These are phyloP conservation scores for Ceratobasidium sp. DNA, from an alignment of 1,284 basidiomycete species.

Conservation along the genomic window DNA sequence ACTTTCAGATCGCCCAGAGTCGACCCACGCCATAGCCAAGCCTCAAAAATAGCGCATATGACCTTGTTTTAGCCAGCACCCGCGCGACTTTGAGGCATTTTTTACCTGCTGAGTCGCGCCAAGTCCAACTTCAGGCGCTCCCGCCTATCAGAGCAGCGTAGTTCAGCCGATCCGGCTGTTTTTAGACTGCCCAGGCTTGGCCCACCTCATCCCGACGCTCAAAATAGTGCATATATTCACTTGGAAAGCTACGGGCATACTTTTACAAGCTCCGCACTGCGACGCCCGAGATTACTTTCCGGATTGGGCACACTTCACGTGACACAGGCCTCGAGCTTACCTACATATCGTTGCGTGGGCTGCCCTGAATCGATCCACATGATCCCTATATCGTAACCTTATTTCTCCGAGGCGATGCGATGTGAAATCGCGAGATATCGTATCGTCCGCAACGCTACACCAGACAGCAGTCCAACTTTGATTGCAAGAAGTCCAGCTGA, in stretches of 20 bases:
- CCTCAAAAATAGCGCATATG: neutral
- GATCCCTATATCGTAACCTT: too few species aligned
- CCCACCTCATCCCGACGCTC: neutral
- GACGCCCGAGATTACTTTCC: neutral
- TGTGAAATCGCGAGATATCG: too few species aligned
- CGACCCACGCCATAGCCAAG: neutral
- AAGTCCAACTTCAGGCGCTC: neutral
- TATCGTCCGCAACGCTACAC: slow-evolving; percentile 60
- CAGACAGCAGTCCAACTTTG: slow-evolving; percentile 96
- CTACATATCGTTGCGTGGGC: too few species aligned
- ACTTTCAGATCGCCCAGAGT: neutral
- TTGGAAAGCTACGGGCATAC: neutral
- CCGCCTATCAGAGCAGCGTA: neutral
- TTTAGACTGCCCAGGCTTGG: neutral
- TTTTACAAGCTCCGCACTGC: neutral
- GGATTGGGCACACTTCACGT: neutral
- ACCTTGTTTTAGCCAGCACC: neutral
- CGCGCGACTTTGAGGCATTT: neutral
- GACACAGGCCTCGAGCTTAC: neutral
- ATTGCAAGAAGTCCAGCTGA: slow-evolving; percentile 94
- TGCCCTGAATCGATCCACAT: too few species aligned
- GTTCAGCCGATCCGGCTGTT: neutral
- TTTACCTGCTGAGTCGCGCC: neutral
- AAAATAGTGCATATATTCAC: neutral
- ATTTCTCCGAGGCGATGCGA: too few species aligned